Base-by-base conservation (phyloP, 73 alveolate species). In the Effrenium voratum region DNA sequence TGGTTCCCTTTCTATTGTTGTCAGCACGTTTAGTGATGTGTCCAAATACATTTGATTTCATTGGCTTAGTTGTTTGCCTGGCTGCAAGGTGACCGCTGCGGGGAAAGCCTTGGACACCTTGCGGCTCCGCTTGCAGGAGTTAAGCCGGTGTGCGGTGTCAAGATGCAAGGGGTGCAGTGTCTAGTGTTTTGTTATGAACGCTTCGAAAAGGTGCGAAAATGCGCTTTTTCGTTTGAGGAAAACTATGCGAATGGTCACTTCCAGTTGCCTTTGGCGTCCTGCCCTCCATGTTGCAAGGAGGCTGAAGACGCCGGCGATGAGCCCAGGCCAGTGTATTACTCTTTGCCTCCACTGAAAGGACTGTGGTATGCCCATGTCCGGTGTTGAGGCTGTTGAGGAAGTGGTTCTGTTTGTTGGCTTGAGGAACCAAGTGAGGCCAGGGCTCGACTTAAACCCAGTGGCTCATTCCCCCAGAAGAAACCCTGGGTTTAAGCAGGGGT, bases 301-400 rank as follows among this genome's bases (percentile, higher is more conserved):
- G 90, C 90, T 32, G 73, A 81, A 81, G 91, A 81, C 2, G 91
- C 91, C 32, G 28, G 47, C n/a, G 91, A 81, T 49, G 91, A 81
- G 73, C 91, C 91, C 32, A 81, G 91, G 91, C 79, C 79, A n/a
- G 41, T 66, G 15, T 5, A n/a, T n/a, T n/a, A n/a, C n/a, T n/a
- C n/a, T n/a, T n/a, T n/a, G n/a, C n/a, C n/a, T n/a, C n/a, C n/a
- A n/a, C n/a, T n/a, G n/a, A n/a, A n/a, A n/a, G n/a, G n/a, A n/a
- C n/a, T n/a, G n/a, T n/a, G n/a, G n/a, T n/a, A n/a, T n/a, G n/a
- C n/a, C n/a, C n/a, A n/a, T n/a, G n/a, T n/a, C n/a, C n/a, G n/a
- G n/a, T n/a, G n/a, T n/a, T n/a, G n/a, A n/a, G n/a, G n/a, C n/a
- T n/a, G n/a, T n/a, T n/a, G n/a, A n/a, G n/a, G n/a, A n/a, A n/a